phyloP scores from a whole-genome alignment of 2,329 filamentous ascomycete species.

The Cercospora brassicicola region DNA sequence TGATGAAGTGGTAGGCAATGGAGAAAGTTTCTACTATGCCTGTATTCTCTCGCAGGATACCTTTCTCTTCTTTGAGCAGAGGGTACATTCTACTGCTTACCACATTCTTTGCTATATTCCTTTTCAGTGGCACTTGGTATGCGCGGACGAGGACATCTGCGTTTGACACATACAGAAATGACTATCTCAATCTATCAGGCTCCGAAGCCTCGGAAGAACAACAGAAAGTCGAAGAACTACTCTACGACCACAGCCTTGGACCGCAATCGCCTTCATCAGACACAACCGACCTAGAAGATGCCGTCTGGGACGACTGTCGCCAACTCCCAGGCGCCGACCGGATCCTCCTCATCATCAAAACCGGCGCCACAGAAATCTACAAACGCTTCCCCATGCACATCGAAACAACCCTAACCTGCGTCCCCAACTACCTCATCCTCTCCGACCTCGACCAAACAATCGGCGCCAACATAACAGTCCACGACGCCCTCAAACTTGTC shows the following conservation, averaged over 20 bases:
- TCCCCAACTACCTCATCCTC: constrained; percentile 47
- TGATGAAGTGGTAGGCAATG: background rate
- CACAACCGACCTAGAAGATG: background rate
- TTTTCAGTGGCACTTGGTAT: constrained; percentile 7
- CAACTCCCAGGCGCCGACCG: constrained; percentile 45
- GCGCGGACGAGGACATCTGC: background rate
- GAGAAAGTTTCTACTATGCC: constrained; percentile 1
- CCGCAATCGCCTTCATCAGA: background rate
- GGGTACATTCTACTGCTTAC: background rate
- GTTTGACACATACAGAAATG: constrained; percentile 6
- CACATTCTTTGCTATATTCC: constrained; percentile 1
- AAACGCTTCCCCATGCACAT: constrained; percentile 59
- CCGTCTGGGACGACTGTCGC: constrained; percentile 21
- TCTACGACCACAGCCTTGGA: background rate
- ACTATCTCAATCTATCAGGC: constrained; percentile 4
- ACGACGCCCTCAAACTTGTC: constrained; percentile 37
- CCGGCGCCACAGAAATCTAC: constrained; percentile 58
- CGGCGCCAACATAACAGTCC: constrained; percentile 39
- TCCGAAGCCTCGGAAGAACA: constrained; percentile 22
- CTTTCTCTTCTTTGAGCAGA: background rate
- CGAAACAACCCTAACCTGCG: constrained; percentile 56
- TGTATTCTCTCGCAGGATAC: background rate
- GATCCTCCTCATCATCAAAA: constrained; percentile 59
- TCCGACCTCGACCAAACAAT: constrained; percentile 54
- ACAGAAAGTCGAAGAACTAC: background rate